Conservation (phyloP, 148 eudicot genomes). For the Fagopyrum tataricum region DNA sequence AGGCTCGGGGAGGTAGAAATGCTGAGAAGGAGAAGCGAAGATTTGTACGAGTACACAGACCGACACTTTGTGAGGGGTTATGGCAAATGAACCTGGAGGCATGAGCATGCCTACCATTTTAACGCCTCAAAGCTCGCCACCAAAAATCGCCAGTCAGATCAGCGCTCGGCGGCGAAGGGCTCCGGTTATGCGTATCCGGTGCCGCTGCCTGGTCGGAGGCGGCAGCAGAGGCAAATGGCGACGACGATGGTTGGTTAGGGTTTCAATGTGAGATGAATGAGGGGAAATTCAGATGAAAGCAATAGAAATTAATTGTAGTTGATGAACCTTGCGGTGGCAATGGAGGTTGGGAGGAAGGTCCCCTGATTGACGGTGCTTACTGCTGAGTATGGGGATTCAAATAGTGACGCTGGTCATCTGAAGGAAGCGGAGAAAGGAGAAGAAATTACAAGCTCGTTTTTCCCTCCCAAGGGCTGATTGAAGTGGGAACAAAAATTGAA, state of each 20-base stretch:
- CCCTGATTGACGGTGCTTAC: not conserved
- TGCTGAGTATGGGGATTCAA: not conserved
- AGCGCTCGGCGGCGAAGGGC: not conserved
- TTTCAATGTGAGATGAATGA: not conserved
- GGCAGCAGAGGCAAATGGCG: slow-evolving; percentile 1
- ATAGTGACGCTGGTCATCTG: not conserved
- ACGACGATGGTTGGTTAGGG: not conserved
- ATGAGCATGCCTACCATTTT: slow-evolving; percentile 47
- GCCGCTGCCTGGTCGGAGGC: not conserved
- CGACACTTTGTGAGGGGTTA: slow-evolving; percentile 91
- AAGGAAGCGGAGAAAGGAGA: not conserved
- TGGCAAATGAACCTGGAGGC: slow-evolving; percentile 39
- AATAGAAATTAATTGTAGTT: not conserved
- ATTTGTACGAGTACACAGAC: slow-evolving; percentile 65
- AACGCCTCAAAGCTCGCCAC: not conserved
- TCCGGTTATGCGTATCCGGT: not conserved
- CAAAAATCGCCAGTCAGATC: not conserved
- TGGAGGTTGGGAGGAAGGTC: not conserved
- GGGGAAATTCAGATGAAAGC: not conserved
- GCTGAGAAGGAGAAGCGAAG: slow-evolving; percentile 76
- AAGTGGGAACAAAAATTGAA: too few species aligned
- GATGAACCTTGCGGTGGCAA: not conserved
- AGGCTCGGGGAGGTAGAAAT: slow-evolving; percentile 44
- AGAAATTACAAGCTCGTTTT: not conserved
- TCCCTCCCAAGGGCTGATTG: too few species aligned